Evolutionary conservation across 257 asterid species (phyloP), one percentile per base, ranked within the genome.

Genomic region (Linaria vulgaris): DNA sequence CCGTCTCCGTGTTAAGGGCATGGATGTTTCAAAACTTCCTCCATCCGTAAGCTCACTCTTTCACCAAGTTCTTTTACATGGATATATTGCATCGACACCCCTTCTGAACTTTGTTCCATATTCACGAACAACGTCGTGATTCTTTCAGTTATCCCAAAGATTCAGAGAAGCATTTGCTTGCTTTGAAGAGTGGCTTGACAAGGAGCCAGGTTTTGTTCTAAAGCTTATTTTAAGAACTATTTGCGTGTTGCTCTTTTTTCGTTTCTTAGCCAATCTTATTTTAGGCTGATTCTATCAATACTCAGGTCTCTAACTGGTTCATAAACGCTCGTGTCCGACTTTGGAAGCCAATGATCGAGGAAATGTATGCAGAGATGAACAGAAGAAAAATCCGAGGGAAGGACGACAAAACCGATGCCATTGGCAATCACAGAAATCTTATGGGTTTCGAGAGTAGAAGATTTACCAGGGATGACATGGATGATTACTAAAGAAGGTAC

Each of bases 11-110:
- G 31, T 74, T 91, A 68, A 83, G 94, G 74, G 89, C 98, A 0
- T 91, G 98, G 98, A 88, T 91, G 98, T 91, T 88, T 70, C 96
- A 88, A 63, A 91, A 91, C 70, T 91, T 91, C 68, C 98, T 91
- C 54, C 98, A 91, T 68, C 98, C 98, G 98, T 91, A 71, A 76
- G 88, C 75, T 7, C 22, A 15, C 15, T 31, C 66, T 22, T 53
- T 4, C 49, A 15, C 61, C 21, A n/a, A n/a, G 3, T 17, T 30
- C 4, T 45, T 5, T 12, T 45, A n/a, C n/a, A n/a, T n/a, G n/a
- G n/a, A n/a, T n/a, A n/a, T n/a, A n/a, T n/a, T n/a, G n/a, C n/a
- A n/a, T n/a, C n/a, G n/a, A n/a, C n/a, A n/a, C n/a, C n/a, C n/a
- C n/a, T n/a, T n/a, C n/a, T n/a, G n/a, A 45, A 3, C 1, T 45